Base-by-base conservation (phyloP, 345 rosid species). In the Ceriops decandra region DNA sequence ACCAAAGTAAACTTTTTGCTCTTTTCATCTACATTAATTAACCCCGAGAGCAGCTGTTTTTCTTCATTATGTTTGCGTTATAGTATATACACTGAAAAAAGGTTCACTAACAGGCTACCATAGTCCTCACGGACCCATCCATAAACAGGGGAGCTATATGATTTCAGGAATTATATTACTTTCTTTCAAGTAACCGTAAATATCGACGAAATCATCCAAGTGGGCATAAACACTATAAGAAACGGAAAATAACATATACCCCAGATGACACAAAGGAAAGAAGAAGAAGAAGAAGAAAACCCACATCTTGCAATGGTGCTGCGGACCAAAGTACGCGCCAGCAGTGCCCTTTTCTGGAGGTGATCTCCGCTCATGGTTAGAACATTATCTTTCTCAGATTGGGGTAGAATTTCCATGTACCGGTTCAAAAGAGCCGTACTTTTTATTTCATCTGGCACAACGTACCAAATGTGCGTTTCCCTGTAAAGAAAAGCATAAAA, bases 291-390 rank as follows among this genome's bases (percentile, higher is more conserved):
- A 28, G 32, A 33, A 33, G 36, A 7, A 10, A 24, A 64, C 93
- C 35, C 83, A 95, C 99, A 95, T 88, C 98, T 87, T 1, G 99
- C 87, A 69, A 95, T 81, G 65, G 92, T 90, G 58, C 97, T 90
- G 36, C 97, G 93, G 79, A 91, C 92, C 82, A 95, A 75, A 42
- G 86, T 78, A 47, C 96, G 95, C 27, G 97, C 90, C 58, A 95
- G 86, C 69, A 95, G 64, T 49, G 96, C 96, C 62, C 85, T 72
- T 81, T 95, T 95, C 82, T 80, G 84, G 63, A 88, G 87, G n/a
- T 71, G 80, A 53, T 86, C 84, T 36, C 90, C 92, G 17, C 77
- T 74, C 82, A 87, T 72, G 57, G 69, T 68, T 35, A 70, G 57
- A 74, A 95, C 84, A 72, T 70, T 80, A 68, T 85, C 85, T 59